Evolutionary conservation across 2,329 filamentous ascomycete species (phyloP).

Genomic region (Gliomastix tumulicola): DNA sequence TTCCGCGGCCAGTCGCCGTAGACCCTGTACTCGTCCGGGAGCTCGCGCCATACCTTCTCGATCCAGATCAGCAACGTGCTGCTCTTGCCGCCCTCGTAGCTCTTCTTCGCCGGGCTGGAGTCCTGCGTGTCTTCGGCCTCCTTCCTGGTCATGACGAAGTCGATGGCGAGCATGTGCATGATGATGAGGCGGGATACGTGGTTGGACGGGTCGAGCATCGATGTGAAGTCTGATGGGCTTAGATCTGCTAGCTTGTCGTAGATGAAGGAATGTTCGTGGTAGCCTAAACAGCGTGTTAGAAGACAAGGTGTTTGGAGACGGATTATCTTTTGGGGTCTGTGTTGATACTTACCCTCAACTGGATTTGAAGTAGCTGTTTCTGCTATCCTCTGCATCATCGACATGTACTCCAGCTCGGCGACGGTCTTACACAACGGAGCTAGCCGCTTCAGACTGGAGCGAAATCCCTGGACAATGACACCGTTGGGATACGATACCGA

Average conservation of each 20-base stretch:
- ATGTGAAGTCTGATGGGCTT: slow-evolving; percentile 18
- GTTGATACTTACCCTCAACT: slow-evolving; percentile 16
- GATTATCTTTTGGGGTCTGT: background rate
- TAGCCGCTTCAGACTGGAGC: slow-evolving; percentile 16
- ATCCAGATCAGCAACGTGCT: slow-evolving; percentile 30
- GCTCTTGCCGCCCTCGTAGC: slow-evolving; percentile 12
- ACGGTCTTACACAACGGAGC: slow-evolving; percentile 20
- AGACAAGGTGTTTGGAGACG: background rate
- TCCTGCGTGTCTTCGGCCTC: slow-evolving; percentile 4
- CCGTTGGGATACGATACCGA: slow-evolving; percentile 8
- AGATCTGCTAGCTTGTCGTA: slow-evolving; percentile 19
- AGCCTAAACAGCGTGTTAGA: slow-evolving; percentile 10
- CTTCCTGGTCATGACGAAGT: slow-evolving; percentile 18
- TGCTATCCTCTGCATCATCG: slow-evolving; percentile 18
- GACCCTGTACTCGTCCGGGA: slow-evolving; percentile 18
- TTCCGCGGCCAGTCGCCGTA: slow-evolving; percentile 23
- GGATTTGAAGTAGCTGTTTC: slow-evolving; percentile 14
- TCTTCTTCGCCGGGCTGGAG: slow-evolving; percentile 5
- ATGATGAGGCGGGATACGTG: slow-evolving; percentile 24
- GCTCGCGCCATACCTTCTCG: slow-evolving; percentile 20
- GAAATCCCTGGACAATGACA: slow-evolving; percentile 15
- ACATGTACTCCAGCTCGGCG: slow-evolving; percentile 20
- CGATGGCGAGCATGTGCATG: slow-evolving; percentile 25
- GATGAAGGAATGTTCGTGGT: slow-evolving; percentile 14
- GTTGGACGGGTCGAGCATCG: slow-evolving; percentile 21